Evolutionary conservation across 1,139 yeast genomes (phyloP).

Genomic region (Kodamaea arcana): DNA sequence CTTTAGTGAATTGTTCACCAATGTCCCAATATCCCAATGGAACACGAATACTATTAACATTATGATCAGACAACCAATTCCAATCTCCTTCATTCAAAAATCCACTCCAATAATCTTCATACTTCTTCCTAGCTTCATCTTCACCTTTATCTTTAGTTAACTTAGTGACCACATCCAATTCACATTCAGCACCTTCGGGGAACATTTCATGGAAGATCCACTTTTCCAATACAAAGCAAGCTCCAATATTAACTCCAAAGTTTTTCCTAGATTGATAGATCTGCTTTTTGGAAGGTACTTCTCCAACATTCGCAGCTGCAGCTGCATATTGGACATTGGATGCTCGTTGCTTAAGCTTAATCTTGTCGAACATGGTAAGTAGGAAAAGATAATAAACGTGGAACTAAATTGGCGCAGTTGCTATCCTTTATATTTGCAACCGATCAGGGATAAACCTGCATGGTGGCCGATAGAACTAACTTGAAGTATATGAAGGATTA

Average conservation of each 20-base stretch:
- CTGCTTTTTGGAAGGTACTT: constrained; percentile 43
- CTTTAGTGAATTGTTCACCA: constrained; percentile 50
- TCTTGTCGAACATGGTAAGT: constrained; percentile 41
- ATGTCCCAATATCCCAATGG: constrained; percentile 94
- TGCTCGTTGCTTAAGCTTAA: constrained; percentile 38
- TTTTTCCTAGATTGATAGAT: constrained; percentile 66
- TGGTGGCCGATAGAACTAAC: too few species aligned
- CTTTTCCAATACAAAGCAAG: constrained; percentile 76
- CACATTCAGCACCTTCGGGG: constrained; percentile 52
- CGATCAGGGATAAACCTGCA: too few species aligned
- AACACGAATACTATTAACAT: constrained; percentile 73
- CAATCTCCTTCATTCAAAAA: constrained; percentile 72
- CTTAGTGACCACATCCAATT: constrained; percentile 65
- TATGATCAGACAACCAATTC: constrained; percentile 63
- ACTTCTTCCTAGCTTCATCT: constrained; percentile 49
- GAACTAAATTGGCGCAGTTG: too few species aligned
- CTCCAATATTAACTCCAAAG: constrained; percentile 85
- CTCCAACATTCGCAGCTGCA: constrained; percentile 27
- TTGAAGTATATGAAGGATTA: too few species aligned
- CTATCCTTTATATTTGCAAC: background rate
- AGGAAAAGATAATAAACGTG: too few species aligned
- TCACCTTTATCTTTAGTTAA: constrained; percentile 46
- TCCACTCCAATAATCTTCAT: constrained; percentile 68
- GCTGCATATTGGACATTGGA: constrained; percentile 24
- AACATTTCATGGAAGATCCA: constrained; percentile 63